These are phyloP conservation scores for Mychonastes homosphaera DNA, from an alignment of 139 green algal genomes.

Conservation along the genomic window DNA sequence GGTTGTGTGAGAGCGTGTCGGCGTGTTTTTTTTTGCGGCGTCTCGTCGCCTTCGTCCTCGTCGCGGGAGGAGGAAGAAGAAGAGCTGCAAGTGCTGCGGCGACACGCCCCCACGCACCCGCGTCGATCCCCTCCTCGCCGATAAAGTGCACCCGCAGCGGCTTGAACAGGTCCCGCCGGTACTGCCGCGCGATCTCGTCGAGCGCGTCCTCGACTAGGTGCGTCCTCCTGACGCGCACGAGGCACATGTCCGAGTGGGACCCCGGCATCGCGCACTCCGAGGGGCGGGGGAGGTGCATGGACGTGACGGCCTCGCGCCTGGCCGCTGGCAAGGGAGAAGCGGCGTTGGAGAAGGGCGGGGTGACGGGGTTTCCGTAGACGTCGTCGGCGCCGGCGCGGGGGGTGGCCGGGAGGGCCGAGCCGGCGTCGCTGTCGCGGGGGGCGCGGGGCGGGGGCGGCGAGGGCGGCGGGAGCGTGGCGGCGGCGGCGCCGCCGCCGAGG, in stretches of 20 bases:
- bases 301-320: background rate
- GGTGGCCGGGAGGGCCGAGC: no score
- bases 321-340: background rate
- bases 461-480: no score
- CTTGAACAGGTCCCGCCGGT: slow-evolving; percentile 77
- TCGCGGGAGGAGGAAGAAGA: background rate
- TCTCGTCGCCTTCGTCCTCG: background rate
- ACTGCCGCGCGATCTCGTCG: slow-evolving; percentile 73
- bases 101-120: slow-evolving; percentile 30
- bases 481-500: no score
- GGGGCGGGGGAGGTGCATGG: slow-evolving; percentile 29
- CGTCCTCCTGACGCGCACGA: slow-evolving; percentile 71
- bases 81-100: no score
- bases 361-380: no score
- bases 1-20: slow-evolving; percentile 1
- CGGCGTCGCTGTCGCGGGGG: no score
- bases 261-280: slow-evolving; percentile 35
- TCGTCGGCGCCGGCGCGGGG: no score
- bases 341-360: no score
- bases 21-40: background rate
- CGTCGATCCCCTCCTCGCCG: slow-evolving; percentile 88
- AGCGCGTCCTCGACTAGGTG: slow-evolving; percentile 82
- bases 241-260: slow-evolving; percentile 82
- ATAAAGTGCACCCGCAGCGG: slow-evolving; percentile 92
- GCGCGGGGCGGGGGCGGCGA: no score